A percentile compares a stretch with the other conserved stretches of the same genome.
Conservation (phyloP, 331 rosid genomes). For the Erythrophleum ivorense region DNA sequence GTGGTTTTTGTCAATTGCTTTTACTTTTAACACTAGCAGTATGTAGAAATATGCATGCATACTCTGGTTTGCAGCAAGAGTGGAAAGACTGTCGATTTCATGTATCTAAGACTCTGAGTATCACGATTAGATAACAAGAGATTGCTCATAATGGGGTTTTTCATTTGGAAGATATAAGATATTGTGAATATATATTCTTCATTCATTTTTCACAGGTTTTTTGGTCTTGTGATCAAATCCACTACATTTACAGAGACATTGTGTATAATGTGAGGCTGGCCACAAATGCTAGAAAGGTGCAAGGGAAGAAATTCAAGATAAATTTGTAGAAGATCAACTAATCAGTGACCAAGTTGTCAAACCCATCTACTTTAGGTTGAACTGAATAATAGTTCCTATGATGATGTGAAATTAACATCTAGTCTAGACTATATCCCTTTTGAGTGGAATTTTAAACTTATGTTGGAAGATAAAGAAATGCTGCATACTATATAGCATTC, state of each 20-base stretch:
- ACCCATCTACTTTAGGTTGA: background rate
- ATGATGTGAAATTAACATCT: slow-evolving; percentile 12
- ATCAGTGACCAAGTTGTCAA: background rate
- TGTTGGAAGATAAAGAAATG: slow-evolving; percentile 13
- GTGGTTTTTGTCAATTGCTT: slow-evolving; percentile 14
- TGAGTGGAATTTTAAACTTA: background rate
- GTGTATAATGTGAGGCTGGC: background rate
- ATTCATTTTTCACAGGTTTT: slow-evolving; percentile 9
- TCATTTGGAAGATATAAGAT: background rate
- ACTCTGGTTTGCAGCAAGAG: background rate
- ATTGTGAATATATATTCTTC: background rate
- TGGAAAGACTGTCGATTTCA: slow-evolving; percentile 6
- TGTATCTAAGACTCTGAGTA: slow-evolving; percentile 7
- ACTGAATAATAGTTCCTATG: background rate
- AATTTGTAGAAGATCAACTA: background rate
- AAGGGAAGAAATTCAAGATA: slow-evolving; percentile 13
- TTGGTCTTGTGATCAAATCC: background rate
- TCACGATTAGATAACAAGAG: background rate
- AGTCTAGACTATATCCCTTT: background rate
- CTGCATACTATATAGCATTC: background rate
- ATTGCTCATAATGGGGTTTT: slow-evolving; percentile 14
- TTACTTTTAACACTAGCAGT: background rate
- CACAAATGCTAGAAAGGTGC: background rate
- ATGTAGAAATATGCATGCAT: slow-evolving; percentile 12
- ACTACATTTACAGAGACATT: slow-evolving; percentile 7